Base-by-base conservation (phyloP, 139 green algal species). In the Coelastrella sp. region DNA sequence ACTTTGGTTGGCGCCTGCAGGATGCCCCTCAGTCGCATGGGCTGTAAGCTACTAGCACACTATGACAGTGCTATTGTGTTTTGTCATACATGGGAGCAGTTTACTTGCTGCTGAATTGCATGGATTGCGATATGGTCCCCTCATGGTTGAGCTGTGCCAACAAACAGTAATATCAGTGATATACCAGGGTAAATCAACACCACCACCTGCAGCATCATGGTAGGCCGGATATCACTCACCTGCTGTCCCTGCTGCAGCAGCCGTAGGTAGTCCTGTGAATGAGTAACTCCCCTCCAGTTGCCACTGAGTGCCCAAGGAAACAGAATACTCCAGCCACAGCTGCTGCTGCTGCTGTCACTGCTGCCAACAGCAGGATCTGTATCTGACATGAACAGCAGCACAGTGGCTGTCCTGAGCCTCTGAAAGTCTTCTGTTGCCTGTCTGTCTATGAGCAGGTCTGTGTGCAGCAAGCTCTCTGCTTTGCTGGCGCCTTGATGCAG, bases 321-420 rank as follows among this genome's bases (percentile, higher is more conserved):
- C 83, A 88, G 35, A 6, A 88, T 7, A 11, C 83, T 88, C 83
- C 83, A 88, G 24, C 61, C 19, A 15, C 83, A 56, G 66, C 83
- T 88, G 83, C 83, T 88, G 83, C 83, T 80, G 83, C 83, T 88
- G 61, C 61, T 17, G 14, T 66, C n/a, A 56, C 83, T 80, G 83
- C 83, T 88, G 65, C 35, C 60, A 25, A 35, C 8, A 57, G n/a
- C 49, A 57, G 66, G 19, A 12, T 22, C 17, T 7, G 11, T 57
- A 57, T 88, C 83, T 65, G 66, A 66, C 15, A 88, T 8, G 83
- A 88, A 88, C 17, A 88, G 65, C 65, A 88, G 15, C 8, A 88
- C 57, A 58, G 83, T 88, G 7, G 83, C 83, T 70, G 66, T 61
- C 10, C 83, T 65, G 8, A 68, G 24, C 7, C 83, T 72, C 27